Conservation (phyloP, 495 filamentous ascomycete genomes). For the Aspergillus incahuasiensis region DNA sequence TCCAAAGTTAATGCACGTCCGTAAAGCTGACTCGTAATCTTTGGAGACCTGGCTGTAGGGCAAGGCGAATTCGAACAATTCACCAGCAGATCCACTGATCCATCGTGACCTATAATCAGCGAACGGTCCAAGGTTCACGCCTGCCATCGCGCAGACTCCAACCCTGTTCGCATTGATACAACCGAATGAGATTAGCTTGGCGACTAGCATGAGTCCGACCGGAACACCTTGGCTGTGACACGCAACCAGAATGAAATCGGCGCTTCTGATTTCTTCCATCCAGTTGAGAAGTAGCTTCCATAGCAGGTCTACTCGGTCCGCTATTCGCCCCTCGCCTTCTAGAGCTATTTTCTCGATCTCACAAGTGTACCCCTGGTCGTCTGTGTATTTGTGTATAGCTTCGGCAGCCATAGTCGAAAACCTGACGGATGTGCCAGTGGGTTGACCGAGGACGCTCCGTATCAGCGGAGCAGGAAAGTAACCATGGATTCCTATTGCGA, state of each 20-base stretch:
- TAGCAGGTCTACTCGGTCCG: slow-evolving; percentile 80
- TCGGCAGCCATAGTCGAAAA: slow-evolving; percentile 87
- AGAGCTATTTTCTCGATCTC: slow-evolving; percentile 87
- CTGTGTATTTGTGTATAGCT: slow-evolving; percentile 76
- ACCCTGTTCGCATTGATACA: slow-evolving; percentile 66
- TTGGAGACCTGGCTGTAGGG: slow-evolving; percentile 75
- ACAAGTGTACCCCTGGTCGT: slow-evolving; percentile 58
- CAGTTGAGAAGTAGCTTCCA: slow-evolving; percentile 95
- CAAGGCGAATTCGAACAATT: slow-evolving; percentile 87
- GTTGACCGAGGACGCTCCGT: slow-evolving; percentile 83
- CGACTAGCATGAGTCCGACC: slow-evolving; percentile 87
- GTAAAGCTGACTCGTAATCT: slow-evolving; percentile 71
- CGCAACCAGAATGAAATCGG: slow-evolving; percentile 84
- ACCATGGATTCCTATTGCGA: slow-evolving; percentile 93
- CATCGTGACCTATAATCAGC: slow-evolving; percentile 77
- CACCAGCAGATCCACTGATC: slow-evolving; percentile 80
- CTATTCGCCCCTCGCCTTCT: slow-evolving; percentile 96
- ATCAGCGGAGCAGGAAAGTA: slow-evolving; percentile 85
- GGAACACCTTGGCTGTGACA: slow-evolving; percentile 96
- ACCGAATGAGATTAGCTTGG: slow-evolving; percentile 77
- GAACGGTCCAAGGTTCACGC: slow-evolving; percentile 91
- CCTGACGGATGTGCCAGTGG: slow-evolving; percentile 88
- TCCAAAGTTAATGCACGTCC: slow-evolving; percentile 67
- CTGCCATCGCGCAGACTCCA: slow-evolving; percentile 89
- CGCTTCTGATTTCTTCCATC: slow-evolving; percentile 82